Percentiles rank a stretch among this genome's conserved stretches.
Evolutionary conservation across 495 filamentous ascomycete species (phyloP).

Genomic region (Penicillium odoratum): DNA sequence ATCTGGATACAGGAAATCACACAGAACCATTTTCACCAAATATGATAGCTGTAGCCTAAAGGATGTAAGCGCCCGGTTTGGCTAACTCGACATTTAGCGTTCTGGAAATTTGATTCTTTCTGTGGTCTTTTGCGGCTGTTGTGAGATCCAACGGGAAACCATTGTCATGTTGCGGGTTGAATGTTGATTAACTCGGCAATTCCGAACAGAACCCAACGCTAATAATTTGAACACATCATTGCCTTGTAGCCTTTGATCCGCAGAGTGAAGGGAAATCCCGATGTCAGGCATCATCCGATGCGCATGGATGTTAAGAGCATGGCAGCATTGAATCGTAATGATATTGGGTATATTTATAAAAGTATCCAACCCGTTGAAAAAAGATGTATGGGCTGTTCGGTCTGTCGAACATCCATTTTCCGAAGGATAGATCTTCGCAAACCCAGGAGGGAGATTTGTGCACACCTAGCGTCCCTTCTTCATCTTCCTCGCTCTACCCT

Average conservation of each 20-base stretch:
- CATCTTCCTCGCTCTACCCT: background rate
- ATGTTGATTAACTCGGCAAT: no score
- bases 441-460: background rate
- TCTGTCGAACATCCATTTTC: background rate
- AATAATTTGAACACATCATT: no score
- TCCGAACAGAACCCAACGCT: no score
- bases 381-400: background rate
- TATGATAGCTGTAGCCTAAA: conserved; percentile 62
- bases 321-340: background rate
- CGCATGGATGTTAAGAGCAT: background rate
- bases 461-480: background rate
- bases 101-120: background rate
- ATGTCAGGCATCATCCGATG: no score
- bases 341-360: background rate
- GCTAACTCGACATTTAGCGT: conserved; percentile 45
- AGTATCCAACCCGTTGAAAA: background rate
- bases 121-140: background rate
- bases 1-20: conserved; percentile 75
- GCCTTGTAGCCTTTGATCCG: no score
- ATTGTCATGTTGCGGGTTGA: no score
- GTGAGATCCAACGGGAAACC: no score
- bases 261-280: no score
- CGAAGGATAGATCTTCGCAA: background rate
- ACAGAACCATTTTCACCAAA: conserved; percentile 74
- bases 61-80: conserved; percentile 61